Conservation (phyloP, 176 grass and related monocot species). For the Oropetium thomaeum region DNA sequence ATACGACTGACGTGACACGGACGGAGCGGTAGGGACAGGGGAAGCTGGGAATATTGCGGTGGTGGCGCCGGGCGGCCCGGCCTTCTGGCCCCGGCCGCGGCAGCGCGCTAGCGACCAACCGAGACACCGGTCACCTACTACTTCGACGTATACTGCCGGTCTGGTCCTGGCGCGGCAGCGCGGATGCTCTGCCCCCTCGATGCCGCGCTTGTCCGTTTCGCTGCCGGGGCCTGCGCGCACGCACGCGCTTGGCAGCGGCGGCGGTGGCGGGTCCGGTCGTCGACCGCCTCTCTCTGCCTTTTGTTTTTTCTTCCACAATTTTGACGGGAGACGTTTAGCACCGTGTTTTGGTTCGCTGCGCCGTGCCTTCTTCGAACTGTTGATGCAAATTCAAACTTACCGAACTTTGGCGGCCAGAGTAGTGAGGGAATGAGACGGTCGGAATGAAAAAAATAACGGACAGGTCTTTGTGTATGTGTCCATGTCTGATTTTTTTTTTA, state of each 20-base stretch:
- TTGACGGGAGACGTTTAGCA: constrained; percentile 12
- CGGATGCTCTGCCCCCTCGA: background rate
- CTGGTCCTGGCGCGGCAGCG: background rate
- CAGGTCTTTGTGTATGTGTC: no score
- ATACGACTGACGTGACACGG: background rate
- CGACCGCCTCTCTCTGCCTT: background rate
- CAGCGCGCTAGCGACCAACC: background rate
- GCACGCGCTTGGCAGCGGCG: constrained; percentile 21
- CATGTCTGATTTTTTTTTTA: no score
- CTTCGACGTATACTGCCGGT: background rate
- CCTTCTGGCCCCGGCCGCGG: background rate
- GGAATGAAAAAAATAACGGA: no score
- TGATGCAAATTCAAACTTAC: no score
- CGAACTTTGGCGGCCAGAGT: no score
- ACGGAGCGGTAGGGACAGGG: background rate
- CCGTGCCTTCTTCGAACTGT: no score
- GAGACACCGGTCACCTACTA: constrained; percentile 17
- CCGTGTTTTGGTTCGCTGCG: background rate
- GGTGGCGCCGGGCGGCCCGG: background rate
- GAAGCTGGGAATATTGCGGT: background rate
- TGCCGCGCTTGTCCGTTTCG: background rate
- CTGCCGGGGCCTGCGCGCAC: constrained; percentile 21
- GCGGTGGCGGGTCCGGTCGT: background rate
- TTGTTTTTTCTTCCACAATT: background rate
- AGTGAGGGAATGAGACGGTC: no score